Base-by-base conservation (phyloP, 2,329 filamentous ascomycete species). In the Apiospora marii region DNA sequence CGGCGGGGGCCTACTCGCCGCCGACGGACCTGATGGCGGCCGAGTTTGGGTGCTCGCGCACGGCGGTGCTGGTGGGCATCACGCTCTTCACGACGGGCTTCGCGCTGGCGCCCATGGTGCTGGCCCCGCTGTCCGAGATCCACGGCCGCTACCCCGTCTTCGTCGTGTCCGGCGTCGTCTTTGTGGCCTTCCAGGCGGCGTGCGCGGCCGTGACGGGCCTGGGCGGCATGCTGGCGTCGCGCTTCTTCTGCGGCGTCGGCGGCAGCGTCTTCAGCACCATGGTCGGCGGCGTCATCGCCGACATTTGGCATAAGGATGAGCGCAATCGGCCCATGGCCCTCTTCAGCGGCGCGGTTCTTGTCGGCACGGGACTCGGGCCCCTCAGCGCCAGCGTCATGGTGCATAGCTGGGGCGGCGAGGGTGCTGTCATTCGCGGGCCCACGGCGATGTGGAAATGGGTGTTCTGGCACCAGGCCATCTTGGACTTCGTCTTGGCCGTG, bases 281-380 rank as follows among this genome's bases (percentile, higher is more conserved):
- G 88, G 92, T 97, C 0, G 95, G 95, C n/a, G 95, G 95, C 4
- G 93, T 98, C 4, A 92, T 98, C 53, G 92, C 93, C 69, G 95
- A 98, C 79, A 89, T 98, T 73, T 98, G 95, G 84, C 89, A 92
- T 68, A 90, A 93, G 13, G 85, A 93, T 73, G 91, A 93, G 64
- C 87, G 96, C 46, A 98, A 98, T 77, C 94, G 92, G 0, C 93
- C 95, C 0, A 98, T 98, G 96, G 92, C 94, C 0, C 80, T 97
- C 0, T 98, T 97, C 81, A 93, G 92, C n/a, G 94, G 92, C 0
- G 86, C 87, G 4, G 95, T 94, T 0, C 84, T 98, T 0, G 87
- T 92, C 13, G 96, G 94, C 0, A 97, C 94, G 0, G 94, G 94
- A 0, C 83, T 92, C 0, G 95, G 95, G 0, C 95, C 95, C 0